phyloP scores from a whole-genome alignment of 306 rosid species.

The Cyclanthera cordifolia region DNA sequence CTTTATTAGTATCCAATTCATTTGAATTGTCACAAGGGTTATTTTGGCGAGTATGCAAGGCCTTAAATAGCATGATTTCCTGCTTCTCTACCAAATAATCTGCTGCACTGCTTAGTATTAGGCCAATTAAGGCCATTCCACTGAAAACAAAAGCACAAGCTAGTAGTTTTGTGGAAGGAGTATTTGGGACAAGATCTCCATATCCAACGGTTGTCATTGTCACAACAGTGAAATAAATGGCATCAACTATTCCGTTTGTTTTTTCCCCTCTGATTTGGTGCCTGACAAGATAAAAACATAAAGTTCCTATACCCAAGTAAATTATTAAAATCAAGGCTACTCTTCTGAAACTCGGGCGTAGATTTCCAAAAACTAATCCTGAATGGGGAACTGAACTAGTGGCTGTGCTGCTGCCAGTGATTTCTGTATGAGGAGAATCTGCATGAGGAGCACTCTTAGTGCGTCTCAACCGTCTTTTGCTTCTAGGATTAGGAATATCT shows the following conservation, averaged over 20 bases:
- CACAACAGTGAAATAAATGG: conserved; percentile 35
- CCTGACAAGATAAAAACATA: conserved; percentile 32
- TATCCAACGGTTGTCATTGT: conserved; percentile 52
- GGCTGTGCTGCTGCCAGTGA: background rate
- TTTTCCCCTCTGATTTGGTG: conserved; percentile 31
- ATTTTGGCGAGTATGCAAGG: conserved; percentile 16
- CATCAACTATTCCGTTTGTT: conserved; percentile 31
- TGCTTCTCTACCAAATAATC: conserved; percentile 38
- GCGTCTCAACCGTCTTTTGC: conserved; percentile 28
- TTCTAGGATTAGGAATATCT: conserved; percentile 10
- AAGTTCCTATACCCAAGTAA: conserved; percentile 30
- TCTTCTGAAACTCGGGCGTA: conserved; percentile 21
- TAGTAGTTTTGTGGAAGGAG: conserved; percentile 23
- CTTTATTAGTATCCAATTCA: conserved; percentile 19
- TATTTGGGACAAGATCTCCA: conserved; percentile 39
- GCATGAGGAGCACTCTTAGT: conserved; percentile 45
- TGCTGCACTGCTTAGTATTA: conserved; percentile 30
- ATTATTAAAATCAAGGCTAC: conserved; percentile 18
- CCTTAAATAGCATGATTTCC: conserved; percentile 23
- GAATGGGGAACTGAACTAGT: conserved; percentile 18
- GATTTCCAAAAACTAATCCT: conserved; percentile 13
- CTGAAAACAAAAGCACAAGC: conserved; percentile 43
- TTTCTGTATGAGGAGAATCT: conserved; percentile 6
- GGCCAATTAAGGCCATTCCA: conserved; percentile 32
- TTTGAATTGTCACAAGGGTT: background rate